A percentile compares a stretch with the other conserved stretches of the same genome.
Conservation (phyloP, 1,284 basidiomycete species). For the Stygiomarasmius scandens region DNA sequence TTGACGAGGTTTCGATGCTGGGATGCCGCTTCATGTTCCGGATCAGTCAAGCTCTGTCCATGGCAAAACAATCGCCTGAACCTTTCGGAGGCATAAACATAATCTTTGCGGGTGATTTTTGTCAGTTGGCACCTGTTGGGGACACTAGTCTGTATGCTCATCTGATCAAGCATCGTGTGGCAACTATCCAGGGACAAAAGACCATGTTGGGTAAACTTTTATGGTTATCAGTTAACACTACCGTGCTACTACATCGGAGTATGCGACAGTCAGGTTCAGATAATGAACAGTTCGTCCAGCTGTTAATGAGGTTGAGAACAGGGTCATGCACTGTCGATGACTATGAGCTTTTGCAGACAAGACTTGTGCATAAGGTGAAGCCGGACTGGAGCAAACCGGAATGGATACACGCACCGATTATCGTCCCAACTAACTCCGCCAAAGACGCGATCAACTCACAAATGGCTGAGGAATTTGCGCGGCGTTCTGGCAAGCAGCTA, state of each 20-base stretch:
- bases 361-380: not conserved
- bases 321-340: constrained; percentile 14
- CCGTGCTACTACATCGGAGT: constrained; percentile 27
- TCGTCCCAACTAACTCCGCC: constrained; percentile 6
- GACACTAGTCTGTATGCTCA: constrained; percentile 20
- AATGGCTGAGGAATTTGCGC: constrained; percentile 10
- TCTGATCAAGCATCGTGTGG: not conserved
- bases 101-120: constrained; percentile 43
- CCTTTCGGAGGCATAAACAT: constrained; percentile 41
- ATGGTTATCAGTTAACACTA: constrained; percentile 30
- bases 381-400: not conserved
- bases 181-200: constrained; percentile 15
- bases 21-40: not conserved
- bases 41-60: constrained; percentile 20
- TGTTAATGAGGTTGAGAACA: constrained; percentile 26
- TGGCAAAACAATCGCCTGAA: constrained; percentile 30
- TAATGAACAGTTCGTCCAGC: constrained; percentile 26
- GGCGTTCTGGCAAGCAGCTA: constrained; percentile 9
- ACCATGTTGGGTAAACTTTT: constrained; percentile 28
- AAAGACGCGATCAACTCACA: constrained; percentile 12
- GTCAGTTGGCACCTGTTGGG: constrained; percentile 36
- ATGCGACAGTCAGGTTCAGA: constrained; percentile 29
- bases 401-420: constrained; percentile 5
- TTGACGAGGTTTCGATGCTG: constrained; percentile 46
- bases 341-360: not conserved